Conservation (phyloP, 768 basidiomycete species). For the Mycena chlorophos region DNA sequence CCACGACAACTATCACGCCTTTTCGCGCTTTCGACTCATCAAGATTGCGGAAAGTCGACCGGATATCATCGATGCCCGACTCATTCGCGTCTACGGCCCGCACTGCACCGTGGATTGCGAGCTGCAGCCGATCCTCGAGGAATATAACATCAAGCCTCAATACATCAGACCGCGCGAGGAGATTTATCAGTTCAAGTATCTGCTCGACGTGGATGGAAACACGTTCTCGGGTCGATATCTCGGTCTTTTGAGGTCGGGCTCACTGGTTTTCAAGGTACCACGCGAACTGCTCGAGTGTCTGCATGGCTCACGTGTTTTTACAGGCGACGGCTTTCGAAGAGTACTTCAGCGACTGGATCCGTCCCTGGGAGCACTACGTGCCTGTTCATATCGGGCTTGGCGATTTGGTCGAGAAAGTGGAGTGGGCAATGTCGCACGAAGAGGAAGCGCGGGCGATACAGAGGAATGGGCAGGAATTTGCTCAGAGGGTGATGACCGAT, state of each 20-base stretch:
- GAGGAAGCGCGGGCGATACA: constrained; percentile 6
- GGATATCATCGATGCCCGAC: constrained; percentile 2
- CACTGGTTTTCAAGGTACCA: constrained; percentile 14
- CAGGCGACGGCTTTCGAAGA: constrained; percentile 7
- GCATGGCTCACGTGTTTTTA: not conserved
- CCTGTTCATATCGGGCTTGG: constrained; percentile 1
- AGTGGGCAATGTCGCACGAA: constrained; percentile 1
- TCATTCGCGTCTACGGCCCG: not conserved
- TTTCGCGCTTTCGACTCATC: constrained; percentile 5
- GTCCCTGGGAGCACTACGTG: constrained; percentile 7
- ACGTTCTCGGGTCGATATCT: constrained; percentile 7
- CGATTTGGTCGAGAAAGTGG: constrained; percentile 4
- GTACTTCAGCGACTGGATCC: constrained; percentile 9
- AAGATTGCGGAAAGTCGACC: not conserved
- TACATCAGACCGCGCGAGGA: not conserved
- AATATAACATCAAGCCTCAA: constrained; percentile 2
- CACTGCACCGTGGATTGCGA: constrained; percentile 6
- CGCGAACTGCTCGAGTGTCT: not conserved
- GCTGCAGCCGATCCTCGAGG: not conserved
- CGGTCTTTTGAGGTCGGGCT: constrained; percentile 2
- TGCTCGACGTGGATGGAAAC: constrained; percentile 2
- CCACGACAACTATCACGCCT: constrained; percentile 10
- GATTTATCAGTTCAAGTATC: constrained; percentile 3
- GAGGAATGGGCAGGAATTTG: not conserved
- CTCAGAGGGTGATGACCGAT: constrained; percentile 1